A percentile compares a stretch with the other conserved stretches of the same genome.
These are phyloP conservation scores for Bipolaris oryzae DNA, from an alignment of 2,329 filamentous ascomycete species.

Conservation along the genomic window DNA sequence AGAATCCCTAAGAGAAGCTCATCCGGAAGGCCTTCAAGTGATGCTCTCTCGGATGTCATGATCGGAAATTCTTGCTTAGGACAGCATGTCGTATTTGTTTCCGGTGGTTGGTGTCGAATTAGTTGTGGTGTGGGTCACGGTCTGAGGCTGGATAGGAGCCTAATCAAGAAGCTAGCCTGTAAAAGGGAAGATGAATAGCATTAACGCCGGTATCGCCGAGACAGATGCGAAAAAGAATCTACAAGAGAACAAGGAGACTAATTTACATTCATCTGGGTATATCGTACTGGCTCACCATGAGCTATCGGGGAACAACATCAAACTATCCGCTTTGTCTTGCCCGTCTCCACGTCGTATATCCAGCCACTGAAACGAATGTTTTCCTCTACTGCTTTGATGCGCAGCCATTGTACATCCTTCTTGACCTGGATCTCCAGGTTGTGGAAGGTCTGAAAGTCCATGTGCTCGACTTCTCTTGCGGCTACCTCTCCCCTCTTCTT, in stretches of 20 bases:
- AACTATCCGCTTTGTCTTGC: slow-evolving; percentile 61
- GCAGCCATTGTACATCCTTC: slow-evolving; percentile 70
- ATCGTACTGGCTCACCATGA: slow-evolving; percentile 2
- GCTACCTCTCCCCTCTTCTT: slow-evolving; percentile 63
- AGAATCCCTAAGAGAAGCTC: slow-evolving; percentile 33
- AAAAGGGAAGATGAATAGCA: background rate
- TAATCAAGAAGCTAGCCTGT: background rate
- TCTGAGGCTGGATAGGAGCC: background rate
- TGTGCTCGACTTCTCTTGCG: slow-evolving; percentile 50
- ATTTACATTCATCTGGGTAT: slow-evolving; percentile 15
- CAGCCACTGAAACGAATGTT: slow-evolving; percentile 70
- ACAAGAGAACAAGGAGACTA: background rate
- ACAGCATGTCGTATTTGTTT: background rate
- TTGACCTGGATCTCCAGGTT: slow-evolving; percentile 63
- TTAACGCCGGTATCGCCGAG: background rate
- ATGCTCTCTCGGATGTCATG: background rate
- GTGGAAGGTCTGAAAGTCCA: slow-evolving; percentile 71
- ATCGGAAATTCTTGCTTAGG: background rate
- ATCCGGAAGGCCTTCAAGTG: slow-evolving; percentile 24
- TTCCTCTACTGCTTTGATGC: slow-evolving; percentile 64
- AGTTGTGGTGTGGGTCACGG: background rate
- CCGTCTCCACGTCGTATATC: slow-evolving; percentile 79
- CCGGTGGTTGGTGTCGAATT: background rate
- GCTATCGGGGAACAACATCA: background rate
- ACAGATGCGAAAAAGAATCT: background rate